phyloP scores from a whole-genome alignment of 176 grass and related monocot species.

The Tillandsia fasciculata region DNA sequence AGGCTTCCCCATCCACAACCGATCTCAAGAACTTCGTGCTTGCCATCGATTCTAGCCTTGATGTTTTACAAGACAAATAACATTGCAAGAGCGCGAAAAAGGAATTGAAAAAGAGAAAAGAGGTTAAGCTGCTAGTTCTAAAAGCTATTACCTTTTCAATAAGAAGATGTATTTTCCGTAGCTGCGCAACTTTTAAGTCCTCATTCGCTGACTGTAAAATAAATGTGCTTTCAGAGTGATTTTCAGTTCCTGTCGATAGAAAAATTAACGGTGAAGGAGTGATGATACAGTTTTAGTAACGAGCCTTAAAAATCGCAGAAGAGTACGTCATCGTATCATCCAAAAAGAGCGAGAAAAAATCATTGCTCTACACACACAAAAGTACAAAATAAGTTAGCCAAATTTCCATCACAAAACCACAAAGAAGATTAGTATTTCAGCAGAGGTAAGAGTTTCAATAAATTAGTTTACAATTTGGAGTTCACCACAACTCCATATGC shows the following conservation, averaged over 20 bases:
- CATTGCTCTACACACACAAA: conserved; percentile 43
- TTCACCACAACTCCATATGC: no score
- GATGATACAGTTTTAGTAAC: not conserved
- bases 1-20: conserved; percentile 77
- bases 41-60: conserved; percentile 62
- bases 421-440: no score
- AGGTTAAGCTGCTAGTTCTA: no score
- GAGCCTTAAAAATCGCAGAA: conserved; percentile 62
- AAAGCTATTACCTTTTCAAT: conserved; percentile 58
- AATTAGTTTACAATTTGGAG: no score
- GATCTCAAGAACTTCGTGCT: conserved; percentile 86
- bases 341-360: conserved; percentile 74
- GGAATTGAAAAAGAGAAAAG: not conserved
- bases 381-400: not conserved
- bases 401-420: no score
- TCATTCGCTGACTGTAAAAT: conserved; percentile 45
- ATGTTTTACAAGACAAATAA: conserved; percentile 10
- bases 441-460: no score
- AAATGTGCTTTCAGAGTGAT: not conserved
- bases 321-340: conserved; percentile 91
- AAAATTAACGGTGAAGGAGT: not conserved
- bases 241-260: not conserved
- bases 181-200: conserved; percentile 63
- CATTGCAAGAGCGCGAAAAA: not conserved
- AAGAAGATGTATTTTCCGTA: conserved; percentile 58